A percentile compares a stretch with the other conserved stretches of the same genome.
Conservation (phyloP, 1,139 yeast species). For the Diutina pseudorugosa region DNA sequence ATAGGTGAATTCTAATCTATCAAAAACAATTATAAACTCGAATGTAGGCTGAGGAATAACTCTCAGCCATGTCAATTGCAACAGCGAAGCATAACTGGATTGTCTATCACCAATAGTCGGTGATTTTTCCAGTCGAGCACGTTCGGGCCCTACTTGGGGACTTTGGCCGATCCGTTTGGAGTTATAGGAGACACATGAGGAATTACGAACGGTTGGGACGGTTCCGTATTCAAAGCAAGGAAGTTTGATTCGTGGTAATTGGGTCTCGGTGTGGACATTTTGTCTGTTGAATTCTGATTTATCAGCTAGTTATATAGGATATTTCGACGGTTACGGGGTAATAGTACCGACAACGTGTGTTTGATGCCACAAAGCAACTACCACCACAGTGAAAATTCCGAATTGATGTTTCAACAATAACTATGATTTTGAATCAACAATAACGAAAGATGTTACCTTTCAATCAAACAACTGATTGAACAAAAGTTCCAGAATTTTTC, state of each 20-base stretch:
- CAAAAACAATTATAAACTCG: no score
- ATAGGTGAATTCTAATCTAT: neutral
- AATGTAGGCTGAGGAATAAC: no score
- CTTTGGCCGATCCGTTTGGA: constrained; percentile 16
- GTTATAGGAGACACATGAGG: constrained; percentile 52
- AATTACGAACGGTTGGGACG: constrained; percentile 50
- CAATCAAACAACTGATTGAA: no score
- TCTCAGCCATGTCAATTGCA: no score
- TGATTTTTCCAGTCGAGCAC: no score
- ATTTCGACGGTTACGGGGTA: neutral
- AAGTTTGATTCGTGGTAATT: constrained; percentile 12
- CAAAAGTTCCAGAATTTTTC: no score
- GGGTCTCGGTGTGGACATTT: neutral
- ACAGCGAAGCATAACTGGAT: no score
- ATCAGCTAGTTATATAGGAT: neutral
- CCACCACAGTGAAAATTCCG: no score
- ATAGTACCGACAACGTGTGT: neutral
- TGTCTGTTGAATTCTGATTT: neutral
- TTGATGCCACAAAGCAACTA: neutral
- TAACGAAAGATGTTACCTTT: no score
- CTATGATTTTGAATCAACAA: no score
- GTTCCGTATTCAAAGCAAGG: constrained; percentile 43
- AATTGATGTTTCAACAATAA: no score
- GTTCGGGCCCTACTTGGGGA: neutral
- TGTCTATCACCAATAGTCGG: no score